Conservation (phyloP, 345 rosid genomes). For the Euphorbia lathyris region DNA sequence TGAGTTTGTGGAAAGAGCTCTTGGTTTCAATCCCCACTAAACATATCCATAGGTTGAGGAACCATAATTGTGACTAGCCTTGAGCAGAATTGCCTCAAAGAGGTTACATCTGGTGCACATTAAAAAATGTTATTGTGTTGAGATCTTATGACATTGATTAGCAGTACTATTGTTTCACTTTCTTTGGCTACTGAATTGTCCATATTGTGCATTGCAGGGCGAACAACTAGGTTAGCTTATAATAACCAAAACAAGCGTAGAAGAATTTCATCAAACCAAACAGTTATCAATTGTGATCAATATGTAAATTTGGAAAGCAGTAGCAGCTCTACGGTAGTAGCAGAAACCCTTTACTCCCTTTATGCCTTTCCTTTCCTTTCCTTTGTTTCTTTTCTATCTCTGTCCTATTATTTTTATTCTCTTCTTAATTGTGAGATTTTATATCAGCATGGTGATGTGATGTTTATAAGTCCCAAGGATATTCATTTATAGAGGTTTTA, state of each 20-base stretch:
- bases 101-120: too few species aligned
- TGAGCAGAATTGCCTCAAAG: too few species aligned
- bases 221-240: constrained; percentile 24
- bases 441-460: background rate
- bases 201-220: constrained; percentile 27
- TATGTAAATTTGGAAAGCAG: constrained; percentile 54
- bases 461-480: too few species aligned
- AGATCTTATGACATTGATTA: background rate
- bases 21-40: too few species aligned
- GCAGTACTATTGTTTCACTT: background rate
- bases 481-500: background rate
- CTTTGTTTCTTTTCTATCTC: background rate
- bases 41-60: too few species aligned
- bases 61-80: too few species aligned
- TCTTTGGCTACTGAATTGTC: background rate
- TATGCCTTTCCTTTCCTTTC: background rate
- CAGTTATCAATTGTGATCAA: constrained; percentile 36
- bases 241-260: constrained; percentile 40
- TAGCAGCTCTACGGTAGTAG: constrained; percentile 35
- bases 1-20: too few species aligned
- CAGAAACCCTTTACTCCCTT: background rate
- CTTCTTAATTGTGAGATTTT: background rate
- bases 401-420: background rate
- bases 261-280: constrained; percentile 32
- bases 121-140: too few species aligned